Evolutionary conservation across 2,329 filamentous ascomycete species (phyloP).

Genomic region (Ophiostoma ulmi): DNA sequence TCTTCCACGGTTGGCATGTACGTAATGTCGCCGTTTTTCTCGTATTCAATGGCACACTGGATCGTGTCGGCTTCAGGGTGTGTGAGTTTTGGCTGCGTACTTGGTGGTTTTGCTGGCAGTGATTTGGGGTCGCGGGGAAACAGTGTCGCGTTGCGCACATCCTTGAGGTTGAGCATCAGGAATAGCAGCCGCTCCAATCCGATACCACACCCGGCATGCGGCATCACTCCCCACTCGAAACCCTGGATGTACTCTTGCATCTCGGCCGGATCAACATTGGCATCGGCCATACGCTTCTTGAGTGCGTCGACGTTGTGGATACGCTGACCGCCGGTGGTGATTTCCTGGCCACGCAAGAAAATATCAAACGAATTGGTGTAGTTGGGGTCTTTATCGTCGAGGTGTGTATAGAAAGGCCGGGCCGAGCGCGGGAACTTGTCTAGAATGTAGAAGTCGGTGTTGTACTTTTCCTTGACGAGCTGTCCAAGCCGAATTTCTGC

Average conservation of each 20-base stretch:
- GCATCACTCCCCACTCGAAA: constrained; percentile 83
- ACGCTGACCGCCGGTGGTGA: constrained; percentile 86
- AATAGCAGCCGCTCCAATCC: constrained; percentile 85
- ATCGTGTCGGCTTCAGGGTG: constrained; percentile 85
- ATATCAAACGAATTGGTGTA: constrained; percentile 94
- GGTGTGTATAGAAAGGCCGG: constrained; percentile 88
- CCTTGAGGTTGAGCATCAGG: constrained; percentile 77
- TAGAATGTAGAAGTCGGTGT: constrained; percentile 87
- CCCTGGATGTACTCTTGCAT: constrained; percentile 89
- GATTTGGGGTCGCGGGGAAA: constrained; percentile 88
- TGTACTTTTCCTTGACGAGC: constrained; percentile 78
- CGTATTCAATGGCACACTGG: constrained; percentile 48
- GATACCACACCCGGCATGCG: constrained; percentile 84
- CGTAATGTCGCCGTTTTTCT: constrained; percentile 35
- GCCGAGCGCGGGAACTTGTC: constrained; percentile 86
- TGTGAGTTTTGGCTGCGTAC: constrained; percentile 55
- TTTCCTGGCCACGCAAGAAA: constrained; percentile 88
- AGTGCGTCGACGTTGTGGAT: constrained; percentile 75
- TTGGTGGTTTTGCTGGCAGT: constrained; percentile 55
- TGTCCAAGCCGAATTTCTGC: constrained; percentile 83
- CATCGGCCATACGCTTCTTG: constrained; percentile 68
- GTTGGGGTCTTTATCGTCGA: constrained; percentile 63
- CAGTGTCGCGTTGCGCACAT: constrained; percentile 81
- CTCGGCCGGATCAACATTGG: constrained; percentile 69
- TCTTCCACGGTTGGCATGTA: constrained; percentile 72